These are phyloP conservation scores for Plenodomus biglobosus DNA, from an alignment of 2,329 filamentous ascomycete species.

Conservation along the genomic window DNA sequence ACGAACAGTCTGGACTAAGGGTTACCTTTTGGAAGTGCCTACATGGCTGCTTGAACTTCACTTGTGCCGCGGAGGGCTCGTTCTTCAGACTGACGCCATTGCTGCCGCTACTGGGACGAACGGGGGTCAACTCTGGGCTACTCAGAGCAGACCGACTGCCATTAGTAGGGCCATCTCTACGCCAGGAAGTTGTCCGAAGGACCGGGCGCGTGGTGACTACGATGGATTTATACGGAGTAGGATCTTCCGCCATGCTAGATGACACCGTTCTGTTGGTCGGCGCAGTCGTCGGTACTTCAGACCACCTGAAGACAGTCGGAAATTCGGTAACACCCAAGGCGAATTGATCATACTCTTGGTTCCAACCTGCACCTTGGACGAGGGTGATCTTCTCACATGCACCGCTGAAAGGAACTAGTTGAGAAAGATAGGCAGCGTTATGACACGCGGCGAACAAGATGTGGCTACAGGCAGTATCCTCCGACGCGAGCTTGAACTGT, in stretches of 20 bases:
- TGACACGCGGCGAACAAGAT: slow-evolving; percentile 66
- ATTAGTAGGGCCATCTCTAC: slow-evolving; percentile 6
- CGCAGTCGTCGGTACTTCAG: slow-evolving; percentile 10
- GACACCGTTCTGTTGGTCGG: slow-evolving; percentile 7
- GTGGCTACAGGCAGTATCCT: slow-evolving; percentile 64
- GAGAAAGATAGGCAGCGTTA: slow-evolving; percentile 59
- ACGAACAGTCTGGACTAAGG: too few species aligned
- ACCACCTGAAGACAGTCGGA: slow-evolving; percentile 55
- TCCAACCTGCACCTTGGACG: slow-evolving; percentile 55
- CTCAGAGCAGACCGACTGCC: slow-evolving; percentile 6
- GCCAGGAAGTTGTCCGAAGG: slow-evolving; percentile 11
- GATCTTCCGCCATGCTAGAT: slow-evolving; percentile 3
- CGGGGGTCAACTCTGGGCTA: slow-evolving; percentile 1
- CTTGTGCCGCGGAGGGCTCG: not conserved
- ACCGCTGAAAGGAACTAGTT: slow-evolving; percentile 57
- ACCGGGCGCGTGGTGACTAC: not conserved
- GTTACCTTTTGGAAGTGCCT: slow-evolving; percentile 30
- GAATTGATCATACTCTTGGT: slow-evolving; percentile 56
- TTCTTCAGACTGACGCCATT: slow-evolving; percentile 1
- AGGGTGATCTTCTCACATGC: slow-evolving; percentile 58
- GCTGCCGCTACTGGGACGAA: slow-evolving; percentile 7
- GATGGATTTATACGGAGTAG: slow-evolving; percentile 6
- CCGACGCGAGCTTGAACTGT: slow-evolving; percentile 54
- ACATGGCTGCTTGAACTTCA: slow-evolving; percentile 10
- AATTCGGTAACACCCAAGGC: slow-evolving; percentile 56